Base-by-base conservation (phyloP, 108 stramenopile genomes). In the Thalassiosira profunda region DNA sequence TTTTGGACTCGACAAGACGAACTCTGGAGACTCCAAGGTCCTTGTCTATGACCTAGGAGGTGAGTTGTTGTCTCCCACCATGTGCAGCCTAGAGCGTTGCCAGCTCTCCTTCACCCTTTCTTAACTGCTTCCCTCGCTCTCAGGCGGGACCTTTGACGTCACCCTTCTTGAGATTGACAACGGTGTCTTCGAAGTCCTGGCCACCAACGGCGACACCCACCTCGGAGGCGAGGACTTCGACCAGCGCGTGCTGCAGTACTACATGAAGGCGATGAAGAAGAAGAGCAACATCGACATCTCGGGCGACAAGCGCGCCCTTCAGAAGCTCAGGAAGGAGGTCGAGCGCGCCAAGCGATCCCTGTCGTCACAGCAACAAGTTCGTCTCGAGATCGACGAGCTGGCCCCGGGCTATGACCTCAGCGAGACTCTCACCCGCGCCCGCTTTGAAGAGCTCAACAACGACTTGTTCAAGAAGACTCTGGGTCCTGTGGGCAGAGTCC, bases 141-240 rank as follows among this genome's bases (percentile, higher is more conserved):
- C 96, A 98, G 78, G 97, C 97, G 33, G n/a, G n/a, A n/a, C n/a
- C n/a, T n/a, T n/a, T n/a, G n/a, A n/a, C n/a, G n/a, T n/a, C n/a
- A 56, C 90, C n/a, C 72, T 90, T 14, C 76, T 91, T 31, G 72
- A 83, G 33, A 88, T 91, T 36, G 90, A 90, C 40, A 72, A 84
- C 49, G 90, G 90, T 29, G 81, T 91, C 21, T 89, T 91, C 58
- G 90, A 91, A 76, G 90, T 90, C 21, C 47, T 82, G 63, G 88
- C 87, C 33, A 90, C 90, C 20, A 80, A 70, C 67, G 90, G 90
- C 17, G 90, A 91, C 77, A 91, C 89, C 24, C 90, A 90, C 57
- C 44, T 90, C 38, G 90, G 90, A 31, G 89, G 90, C 5, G 89
- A 89, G 80, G 90, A 90, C 81, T 91, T 90, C 33, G 90, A 91